A percentile compares a stretch with the other conserved stretches of the same genome.
Conservation (phyloP, 2,329 filamentous ascomycete genomes). For the Diaporthe ilicicola region DNA sequence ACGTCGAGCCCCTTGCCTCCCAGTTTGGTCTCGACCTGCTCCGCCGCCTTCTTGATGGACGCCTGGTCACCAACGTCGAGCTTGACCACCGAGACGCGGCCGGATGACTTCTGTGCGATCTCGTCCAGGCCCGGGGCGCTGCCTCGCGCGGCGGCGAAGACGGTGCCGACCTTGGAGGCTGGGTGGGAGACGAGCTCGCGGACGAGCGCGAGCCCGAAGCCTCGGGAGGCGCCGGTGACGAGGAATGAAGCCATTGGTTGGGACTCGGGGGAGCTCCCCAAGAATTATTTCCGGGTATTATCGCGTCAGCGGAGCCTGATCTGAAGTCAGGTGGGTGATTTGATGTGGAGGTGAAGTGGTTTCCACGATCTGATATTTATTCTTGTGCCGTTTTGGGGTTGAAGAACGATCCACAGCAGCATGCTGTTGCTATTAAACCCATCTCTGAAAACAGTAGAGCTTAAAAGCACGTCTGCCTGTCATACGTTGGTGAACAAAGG, state of each 20-base stretch:
- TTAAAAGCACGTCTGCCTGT: no score
- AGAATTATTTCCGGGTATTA: no score
- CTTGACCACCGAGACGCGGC: conserved; percentile 46
- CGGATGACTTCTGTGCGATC: conserved; percentile 44
- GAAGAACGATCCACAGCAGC: no score
- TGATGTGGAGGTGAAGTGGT: no score
- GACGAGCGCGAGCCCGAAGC: not conserved
- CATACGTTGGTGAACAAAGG: no score
- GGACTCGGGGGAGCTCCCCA: no score
- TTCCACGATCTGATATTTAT: no score
- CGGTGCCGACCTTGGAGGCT: conserved; percentile 4
- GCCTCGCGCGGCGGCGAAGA: conserved; percentile 52
- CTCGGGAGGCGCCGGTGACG: not conserved
- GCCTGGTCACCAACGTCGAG: conserved; percentile 47
- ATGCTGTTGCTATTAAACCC: no score
- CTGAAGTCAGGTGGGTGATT: no score
- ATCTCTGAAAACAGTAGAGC: no score
- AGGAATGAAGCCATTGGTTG: not conserved
- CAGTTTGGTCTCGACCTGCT: conserved; percentile 43
- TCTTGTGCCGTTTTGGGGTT: no score
- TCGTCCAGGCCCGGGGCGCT: conserved; percentile 45
- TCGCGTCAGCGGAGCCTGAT: no score
- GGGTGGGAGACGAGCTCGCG: not conserved
- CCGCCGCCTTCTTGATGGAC: conserved; percentile 46
- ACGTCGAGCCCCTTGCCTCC: conserved; percentile 53